phyloP scores from a whole-genome alignment of 176 grass and related monocot genomes.

The Stipa capillata region DNA sequence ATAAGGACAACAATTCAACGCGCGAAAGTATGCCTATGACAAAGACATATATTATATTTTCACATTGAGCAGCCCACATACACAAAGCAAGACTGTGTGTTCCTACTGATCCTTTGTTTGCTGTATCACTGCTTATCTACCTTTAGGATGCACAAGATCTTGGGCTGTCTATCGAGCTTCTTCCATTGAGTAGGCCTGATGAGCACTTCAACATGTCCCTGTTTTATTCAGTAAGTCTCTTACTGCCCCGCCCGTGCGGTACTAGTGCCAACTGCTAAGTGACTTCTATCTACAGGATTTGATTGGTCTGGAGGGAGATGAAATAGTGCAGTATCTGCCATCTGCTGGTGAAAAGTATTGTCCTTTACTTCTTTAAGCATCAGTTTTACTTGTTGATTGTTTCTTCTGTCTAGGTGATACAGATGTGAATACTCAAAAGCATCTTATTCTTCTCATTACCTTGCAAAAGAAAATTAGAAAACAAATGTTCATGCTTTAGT shows the following conservation, averaged over 20 bases:
- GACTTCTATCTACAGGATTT: conserved; percentile 47
- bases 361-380: conserved; percentile 21
- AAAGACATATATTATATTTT: conserved; percentile 7
- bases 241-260: background rate
- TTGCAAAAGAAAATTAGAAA: background rate
- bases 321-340: conserved; percentile 63
- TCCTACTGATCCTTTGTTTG: conserved; percentile 1
- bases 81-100: background rate
- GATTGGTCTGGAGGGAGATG: conserved; percentile 76
- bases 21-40: conserved; percentile 45
- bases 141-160: conserved; percentile 82
- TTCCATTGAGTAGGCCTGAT: conserved; percentile 59
- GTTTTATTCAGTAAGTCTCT: conserved; percentile 80
- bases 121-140: background rate
- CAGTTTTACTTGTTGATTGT: background rate
- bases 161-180: conserved; percentile 88
- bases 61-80: background rate
- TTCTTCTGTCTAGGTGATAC: background rate
- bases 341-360: conserved; percentile 76
- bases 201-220: conserved; percentile 76
- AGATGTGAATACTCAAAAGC: background rate
- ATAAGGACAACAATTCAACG: conserved; percentile 82
- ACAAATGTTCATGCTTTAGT: background rate
- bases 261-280: conserved; percentile 13
- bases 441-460: background rate